phyloP scores from a whole-genome alignment of 2,329 filamentous ascomycete genomes.

The Lecanicillium sp. region DNA sequence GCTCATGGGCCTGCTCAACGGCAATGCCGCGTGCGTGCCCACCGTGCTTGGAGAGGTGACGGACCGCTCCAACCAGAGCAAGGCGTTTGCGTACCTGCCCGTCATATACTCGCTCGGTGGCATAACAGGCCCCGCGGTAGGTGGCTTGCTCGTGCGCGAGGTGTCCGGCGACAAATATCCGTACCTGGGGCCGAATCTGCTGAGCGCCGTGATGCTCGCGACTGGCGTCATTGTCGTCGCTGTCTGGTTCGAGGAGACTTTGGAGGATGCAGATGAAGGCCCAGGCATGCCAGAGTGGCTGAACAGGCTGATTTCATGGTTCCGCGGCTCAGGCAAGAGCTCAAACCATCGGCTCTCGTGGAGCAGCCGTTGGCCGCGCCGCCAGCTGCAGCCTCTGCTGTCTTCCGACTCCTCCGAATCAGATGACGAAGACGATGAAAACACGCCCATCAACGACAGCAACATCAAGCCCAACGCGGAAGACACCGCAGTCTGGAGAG shows the following conservation, averaged over 20 bases:
- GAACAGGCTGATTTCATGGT: constrained; percentile 20
- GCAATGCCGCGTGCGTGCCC: constrained; percentile 88
- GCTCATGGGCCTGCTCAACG: constrained; percentile 88
- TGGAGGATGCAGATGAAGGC: constrained; percentile 22
- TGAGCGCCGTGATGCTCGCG: constrained; percentile 64
- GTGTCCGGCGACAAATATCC: constrained; percentile 59
- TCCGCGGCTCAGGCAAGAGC: constrained; percentile 12
- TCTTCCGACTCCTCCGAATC: constrained; percentile 17
- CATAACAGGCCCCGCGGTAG: constrained; percentile 88
- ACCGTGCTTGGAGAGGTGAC: constrained; percentile 94
- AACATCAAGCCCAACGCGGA: constrained; percentile 38
- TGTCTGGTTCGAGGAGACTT: constrained; percentile 81
- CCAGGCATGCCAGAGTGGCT: constrained; percentile 27
- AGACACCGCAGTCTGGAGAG: constrained; percentile 34
- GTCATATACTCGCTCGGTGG: constrained; percentile 93
- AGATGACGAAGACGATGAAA: constrained; percentile 17
- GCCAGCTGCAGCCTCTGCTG: constrained; percentile 21
- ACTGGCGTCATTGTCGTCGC: constrained; percentile 65
- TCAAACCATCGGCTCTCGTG: constrained; percentile 23
- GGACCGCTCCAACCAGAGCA: constrained; percentile 87
- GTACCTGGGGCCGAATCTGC: constrained; percentile 76
- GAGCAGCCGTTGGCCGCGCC: constrained; percentile 30
- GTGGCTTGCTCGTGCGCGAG: constrained; percentile 69
- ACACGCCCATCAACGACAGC: constrained; percentile 18
- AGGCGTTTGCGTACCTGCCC: constrained; percentile 87